Evolutionary conservation across 2,329 filamentous ascomycete species (phyloP).

Genomic region (Lachnellula arida): DNA sequence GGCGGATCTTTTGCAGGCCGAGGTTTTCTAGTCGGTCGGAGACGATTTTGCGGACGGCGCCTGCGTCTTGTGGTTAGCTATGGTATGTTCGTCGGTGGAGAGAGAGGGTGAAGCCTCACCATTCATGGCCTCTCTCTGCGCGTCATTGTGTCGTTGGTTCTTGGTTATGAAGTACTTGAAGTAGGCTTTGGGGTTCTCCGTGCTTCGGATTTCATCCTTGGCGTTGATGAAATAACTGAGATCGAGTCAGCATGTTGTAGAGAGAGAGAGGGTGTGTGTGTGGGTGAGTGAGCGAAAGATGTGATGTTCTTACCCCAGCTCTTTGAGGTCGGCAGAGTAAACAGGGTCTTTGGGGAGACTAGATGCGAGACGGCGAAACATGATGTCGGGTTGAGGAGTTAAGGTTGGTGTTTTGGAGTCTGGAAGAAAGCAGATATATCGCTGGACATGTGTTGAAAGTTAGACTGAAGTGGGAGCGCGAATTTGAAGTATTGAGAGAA

Average conservation of each 20-base stretch:
- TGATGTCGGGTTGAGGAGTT: constrained; percentile 33
- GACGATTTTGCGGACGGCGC: constrained; percentile 57
- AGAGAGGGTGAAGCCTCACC: constrained; percentile 41
- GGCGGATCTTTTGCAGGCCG: constrained; percentile 53
- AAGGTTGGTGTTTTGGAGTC: neutral
- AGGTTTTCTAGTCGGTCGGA: constrained; percentile 55
- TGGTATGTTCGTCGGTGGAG: neutral
- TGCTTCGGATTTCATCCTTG: constrained; percentile 68
- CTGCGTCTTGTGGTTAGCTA: constrained; percentile 38
- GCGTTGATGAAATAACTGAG: constrained; percentile 73
- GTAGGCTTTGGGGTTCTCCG: constrained; percentile 60
- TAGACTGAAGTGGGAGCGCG: no score
- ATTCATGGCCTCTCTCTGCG: constrained; percentile 71
- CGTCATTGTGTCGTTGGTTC: constrained; percentile 71
- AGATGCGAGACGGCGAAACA: constrained; percentile 71
- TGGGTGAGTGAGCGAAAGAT: neutral
- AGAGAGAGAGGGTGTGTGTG: neutral
- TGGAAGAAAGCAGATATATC: neutral
- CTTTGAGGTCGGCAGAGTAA: constrained; percentile 61
- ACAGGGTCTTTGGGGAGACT: constrained; percentile 66
- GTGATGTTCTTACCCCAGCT: constrained; percentile 59
- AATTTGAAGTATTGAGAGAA: no score
- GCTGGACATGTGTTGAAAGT: no score
- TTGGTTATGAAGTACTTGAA: constrained; percentile 72
- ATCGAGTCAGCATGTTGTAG: constrained; percentile 8